Conservation (phyloP, 805 yeast species). For the Starmerella apis region DNA sequence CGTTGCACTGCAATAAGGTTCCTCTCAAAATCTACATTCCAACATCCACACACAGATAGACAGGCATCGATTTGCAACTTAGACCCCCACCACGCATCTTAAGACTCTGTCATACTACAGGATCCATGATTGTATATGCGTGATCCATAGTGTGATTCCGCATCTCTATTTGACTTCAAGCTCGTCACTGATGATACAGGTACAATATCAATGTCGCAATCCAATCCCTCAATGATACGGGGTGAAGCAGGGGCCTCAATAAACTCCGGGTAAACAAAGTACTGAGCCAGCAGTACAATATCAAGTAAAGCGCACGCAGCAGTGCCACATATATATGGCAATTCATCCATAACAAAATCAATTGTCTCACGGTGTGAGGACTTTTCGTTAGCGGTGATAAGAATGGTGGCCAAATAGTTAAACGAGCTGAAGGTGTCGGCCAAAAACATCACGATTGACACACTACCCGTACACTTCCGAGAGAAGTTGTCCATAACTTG, state of each 20-base stretch:
- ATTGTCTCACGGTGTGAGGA: conserved; percentile 13
- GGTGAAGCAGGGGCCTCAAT: neutral
- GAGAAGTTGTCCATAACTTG: conserved; percentile 35
- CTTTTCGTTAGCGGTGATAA: conserved; percentile 24
- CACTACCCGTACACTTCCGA: conserved; percentile 36
- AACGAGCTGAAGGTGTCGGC: conserved; percentile 27
- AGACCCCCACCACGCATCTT: no score
- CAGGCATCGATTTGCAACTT: no score
- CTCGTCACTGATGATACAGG: neutral
- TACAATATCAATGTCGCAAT: neutral
- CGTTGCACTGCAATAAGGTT: no score
- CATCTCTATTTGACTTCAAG: no score
- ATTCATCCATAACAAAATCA: conserved; percentile 27
- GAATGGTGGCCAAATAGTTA: conserved; percentile 27
- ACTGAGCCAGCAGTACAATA: conserved; percentile 26
- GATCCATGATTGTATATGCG: no score
- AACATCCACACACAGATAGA: no score
- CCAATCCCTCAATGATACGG: neutral
- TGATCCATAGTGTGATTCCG: no score
- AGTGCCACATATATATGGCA: conserved; percentile 29
- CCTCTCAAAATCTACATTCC: no score
- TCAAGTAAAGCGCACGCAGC: conserved; percentile 26
- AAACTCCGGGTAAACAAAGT: conserved; percentile 23
- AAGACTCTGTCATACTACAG: no score
- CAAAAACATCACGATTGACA: conserved; percentile 27